These are phyloP conservation scores for Ceratocystis papillata DNA, from an alignment of 2,329 filamentous ascomycete genomes.

Conservation along the genomic window DNA sequence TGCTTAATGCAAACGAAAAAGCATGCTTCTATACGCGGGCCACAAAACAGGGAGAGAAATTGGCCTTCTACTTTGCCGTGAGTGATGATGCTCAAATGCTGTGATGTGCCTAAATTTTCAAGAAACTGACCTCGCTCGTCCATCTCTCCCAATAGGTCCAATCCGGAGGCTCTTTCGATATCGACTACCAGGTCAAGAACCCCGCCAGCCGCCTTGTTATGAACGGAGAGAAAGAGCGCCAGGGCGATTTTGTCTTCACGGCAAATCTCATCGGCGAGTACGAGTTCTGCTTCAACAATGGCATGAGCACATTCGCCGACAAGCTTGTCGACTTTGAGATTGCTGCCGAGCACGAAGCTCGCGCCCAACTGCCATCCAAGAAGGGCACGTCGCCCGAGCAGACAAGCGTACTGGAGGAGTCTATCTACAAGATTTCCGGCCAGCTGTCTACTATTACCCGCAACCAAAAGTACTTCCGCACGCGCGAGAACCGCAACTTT, in stretches of 20 bases:
- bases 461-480: constrained; percentile 99
- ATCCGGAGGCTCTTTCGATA: constrained; percentile 94
- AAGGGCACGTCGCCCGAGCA: constrained; percentile 83
- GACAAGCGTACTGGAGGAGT: constrained; percentile 79
- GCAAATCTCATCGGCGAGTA: constrained; percentile 82
- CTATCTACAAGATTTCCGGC: constrained; percentile 85
- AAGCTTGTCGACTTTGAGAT: constrained; percentile 99
- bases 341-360: constrained; percentile 79
- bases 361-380: constrained; percentile 73
- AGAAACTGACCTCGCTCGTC: not conserved
- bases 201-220: constrained; percentile 72
- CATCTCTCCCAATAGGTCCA: constrained; percentile 55
- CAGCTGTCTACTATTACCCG: constrained; percentile 88
- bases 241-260: constrained; percentile 97
- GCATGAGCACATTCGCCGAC: constrained; percentile 95
- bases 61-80: constrained; percentile 98
- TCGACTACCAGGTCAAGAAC: constrained; percentile 81
- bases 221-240: constrained; percentile 78
- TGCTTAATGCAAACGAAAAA: constrained; percentile 79
- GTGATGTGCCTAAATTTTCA: too few relatives aligned
- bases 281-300: constrained; percentile 95
- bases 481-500: constrained; percentile 96
- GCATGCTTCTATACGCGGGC: constrained; percentile 87
- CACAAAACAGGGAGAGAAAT: constrained; percentile 68
- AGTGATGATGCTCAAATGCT: constrained; percentile 30